Evolutionary conservation across 495 filamentous ascomycete species (phyloP), one percentile per base, ranked within the genome.

Genomic region (Bryoglossum gracile): DNA sequence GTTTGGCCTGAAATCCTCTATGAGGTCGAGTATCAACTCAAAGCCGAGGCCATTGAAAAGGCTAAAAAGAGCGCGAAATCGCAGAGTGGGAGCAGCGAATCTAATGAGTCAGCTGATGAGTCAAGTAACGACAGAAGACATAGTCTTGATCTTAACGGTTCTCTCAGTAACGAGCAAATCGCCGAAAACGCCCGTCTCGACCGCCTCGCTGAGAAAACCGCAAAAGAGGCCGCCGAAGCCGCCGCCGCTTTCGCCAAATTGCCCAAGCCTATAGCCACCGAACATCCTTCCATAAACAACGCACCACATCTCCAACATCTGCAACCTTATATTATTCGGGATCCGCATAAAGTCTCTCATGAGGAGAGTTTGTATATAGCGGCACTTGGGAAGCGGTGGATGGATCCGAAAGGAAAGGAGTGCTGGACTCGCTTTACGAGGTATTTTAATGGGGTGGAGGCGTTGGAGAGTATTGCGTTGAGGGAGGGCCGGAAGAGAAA

Each of bases 391-490:
- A 58, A 69, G 3, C 72, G 82, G 25, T 73, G 87, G 35, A 61
- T 9, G 65, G 68, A 63, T 11, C 45, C 45, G 17, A 55, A 59
- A 53, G 62, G 55, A 21, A 60, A 64, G 55, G 65, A 75, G 42
- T 64, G 65, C 17, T 76, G 73, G 63, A 72, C 73, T 33, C 64
- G 65, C 25, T 74, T 85, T 32, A 68, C 83, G 56, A 85, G 84
- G 62, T 94, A 95, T 64, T 87, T 96, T 53, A 90, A 97, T 65
- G 92, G 92, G 1, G 71, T 73, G 36, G 80, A 87, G 62, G 87
- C 91, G 4, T 66, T 98, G 32, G 92, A 98, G 69, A 84, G 90
- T 62, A 86, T 97, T 58, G 73, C 80, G 0, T 73, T 89, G 9
- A 73, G 80, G 28, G 89, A 97, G 68, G 81, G 80, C 8, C 71